These are phyloP conservation scores for Flammula alnicola DNA, from an alignment of 1,284 basidiomycete genomes.

Conservation along the genomic window DNA sequence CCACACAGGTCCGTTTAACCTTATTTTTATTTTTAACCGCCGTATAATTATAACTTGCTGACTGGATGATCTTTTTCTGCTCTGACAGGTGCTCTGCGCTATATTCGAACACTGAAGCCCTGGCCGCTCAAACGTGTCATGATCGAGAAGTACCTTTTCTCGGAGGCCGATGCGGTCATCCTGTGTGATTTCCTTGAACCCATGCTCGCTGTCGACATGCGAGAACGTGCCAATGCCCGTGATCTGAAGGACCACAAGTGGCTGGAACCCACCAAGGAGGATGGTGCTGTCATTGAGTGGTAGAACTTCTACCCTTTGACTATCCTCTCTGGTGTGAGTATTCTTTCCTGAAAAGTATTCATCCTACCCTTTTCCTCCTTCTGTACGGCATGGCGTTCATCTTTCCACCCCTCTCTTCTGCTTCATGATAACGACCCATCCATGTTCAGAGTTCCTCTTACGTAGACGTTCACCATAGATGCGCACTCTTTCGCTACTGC, in stretches of 20 bases:
- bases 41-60: constrained; percentile 3
- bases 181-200: constrained; percentile 79
- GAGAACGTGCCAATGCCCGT: constrained; percentile 69
- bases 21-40: neutral
- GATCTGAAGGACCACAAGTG: constrained; percentile 78
- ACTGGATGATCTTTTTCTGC: constrained; percentile 2
- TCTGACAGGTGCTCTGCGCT: constrained; percentile 63
- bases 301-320: too few species aligned
- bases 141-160: constrained; percentile 82
- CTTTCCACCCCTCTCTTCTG: neutral
- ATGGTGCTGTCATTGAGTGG: constrained; percentile 52
- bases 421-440: constrained; percentile 2
- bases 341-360: neutral
- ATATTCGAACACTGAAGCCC: constrained; percentile 80
- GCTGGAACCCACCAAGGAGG: constrained; percentile 59
- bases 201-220: constrained; percentile 79
- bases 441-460: neutral
- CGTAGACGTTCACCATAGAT: constrained; percentile 17
- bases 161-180: constrained; percentile 56
- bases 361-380: neutral
- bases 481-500: constrained; percentile 2
- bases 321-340: too few species aligned
- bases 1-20: constrained; percentile 59
- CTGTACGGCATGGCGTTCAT: neutral
- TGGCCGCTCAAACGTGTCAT: constrained; percentile 87